A percentile compares a stretch with the other conserved stretches of the same genome.
These are phyloP conservation scores for Lichtheimia corymbifera DNA, from an alignment of 371 early-diverging fungal genomes.

Conservation along the genomic window DNA sequence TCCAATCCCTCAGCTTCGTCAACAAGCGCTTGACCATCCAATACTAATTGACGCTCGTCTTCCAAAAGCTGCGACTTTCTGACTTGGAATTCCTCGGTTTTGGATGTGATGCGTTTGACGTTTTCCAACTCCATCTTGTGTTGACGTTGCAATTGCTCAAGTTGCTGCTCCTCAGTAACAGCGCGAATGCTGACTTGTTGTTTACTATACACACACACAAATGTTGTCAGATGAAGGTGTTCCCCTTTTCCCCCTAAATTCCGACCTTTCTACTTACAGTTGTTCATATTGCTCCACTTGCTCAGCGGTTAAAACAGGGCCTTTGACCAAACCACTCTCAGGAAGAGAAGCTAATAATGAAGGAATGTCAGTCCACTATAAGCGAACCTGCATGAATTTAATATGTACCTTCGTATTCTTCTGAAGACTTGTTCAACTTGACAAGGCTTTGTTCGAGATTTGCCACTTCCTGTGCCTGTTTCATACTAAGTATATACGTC, in stretches of 20 bases:
- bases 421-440: constrained; percentile 46
- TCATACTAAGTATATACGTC: constrained; percentile 4
- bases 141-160: constrained; percentile 69
- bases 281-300: constrained; percentile 58
- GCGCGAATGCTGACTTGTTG: constrained; percentile 72
- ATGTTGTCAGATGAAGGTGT: neutral
- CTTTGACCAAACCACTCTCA: constrained; percentile 10
- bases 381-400: neutral
- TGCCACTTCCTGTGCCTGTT: constrained; percentile 30
- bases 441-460: constrained; percentile 43
- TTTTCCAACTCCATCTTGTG: constrained; percentile 65
- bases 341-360: constrained; percentile 19
- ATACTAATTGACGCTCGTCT: constrained; percentile 28
- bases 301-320: constrained; percentile 31
- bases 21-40: constrained; percentile 26
- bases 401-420: constrained; percentile 41
- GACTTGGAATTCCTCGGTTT: constrained; percentile 50
- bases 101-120: constrained; percentile 59
- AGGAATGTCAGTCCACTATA: no score
- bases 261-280: constrained; percentile 32
- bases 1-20: constrained; percentile 23
- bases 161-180: constrained; percentile 65
- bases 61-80: constrained; percentile 37
- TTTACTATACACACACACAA: constrained; percentile 48
- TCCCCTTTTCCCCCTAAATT: neutral